Base-by-base conservation (phyloP, 2,329 filamentous ascomycete genomes). In the Macrophomina pseudophaseolina region DNA sequence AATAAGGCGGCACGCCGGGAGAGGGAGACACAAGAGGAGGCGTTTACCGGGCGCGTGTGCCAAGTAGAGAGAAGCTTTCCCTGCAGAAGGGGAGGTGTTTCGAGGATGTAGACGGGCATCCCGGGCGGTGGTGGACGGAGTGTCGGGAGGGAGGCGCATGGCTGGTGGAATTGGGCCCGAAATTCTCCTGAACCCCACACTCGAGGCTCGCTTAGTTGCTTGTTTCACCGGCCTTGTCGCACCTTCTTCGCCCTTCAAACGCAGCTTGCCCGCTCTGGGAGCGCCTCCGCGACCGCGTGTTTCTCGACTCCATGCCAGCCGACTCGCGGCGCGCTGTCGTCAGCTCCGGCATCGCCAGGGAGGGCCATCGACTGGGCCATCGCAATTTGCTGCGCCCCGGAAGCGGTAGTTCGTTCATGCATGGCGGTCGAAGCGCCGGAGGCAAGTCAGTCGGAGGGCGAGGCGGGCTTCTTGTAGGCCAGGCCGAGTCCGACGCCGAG, bases 121-220 rank as follows among this genome's bases (percentile, higher is more conserved):
- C 40, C 56, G 53, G 53, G 53, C 35, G 35, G 53, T 38, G 12
- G 16, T 35, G 56, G 30, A 49, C 58, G 58, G 58, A 49, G 44
- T 49, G 58, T 62, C 58, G 58, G 58, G 58, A 62, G 14, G 28
- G 44, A 30, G 16, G 42, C 23, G 40, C 30, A 33, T 49, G 58
- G 58, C 58, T 62, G 58, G 58, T 62, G 58, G 58, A 48, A 62
- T 35, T 28, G 58, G 30, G 12, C 30, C 28, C 30, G 16, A 44
- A 49, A 35, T 62, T 62, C 58, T 62, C 58, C 58, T 62, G 58
- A 40, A 33, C 58, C 46, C 58, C 58, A 48, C 58, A 62, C 44
- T 18, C 14, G n/a, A 5, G 18, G 23, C 12, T 62, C 58, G 58
- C 58, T 49, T 62, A 49, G 23, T 11, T 49, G 58, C 58, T 62